Evolutionary conservation across 2,329 filamentous ascomycete species (phyloP).

Genomic region (Xylariaceae sp.): DNA sequence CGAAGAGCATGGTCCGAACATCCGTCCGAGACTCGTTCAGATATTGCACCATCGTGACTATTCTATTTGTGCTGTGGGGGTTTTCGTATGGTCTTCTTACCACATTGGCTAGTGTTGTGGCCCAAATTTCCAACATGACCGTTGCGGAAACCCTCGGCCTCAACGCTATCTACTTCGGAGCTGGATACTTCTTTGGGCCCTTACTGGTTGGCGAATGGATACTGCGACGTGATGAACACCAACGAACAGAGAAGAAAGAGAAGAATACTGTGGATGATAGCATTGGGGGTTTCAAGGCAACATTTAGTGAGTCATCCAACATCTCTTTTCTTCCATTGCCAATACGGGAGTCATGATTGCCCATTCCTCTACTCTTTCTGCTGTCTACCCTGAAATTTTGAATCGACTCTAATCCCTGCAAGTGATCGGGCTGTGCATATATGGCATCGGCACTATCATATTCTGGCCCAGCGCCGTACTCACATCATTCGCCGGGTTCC

Average conservation of each 20-base stretch:
- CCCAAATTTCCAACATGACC: constrained; percentile 59
- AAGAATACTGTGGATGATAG: constrained; percentile 34
- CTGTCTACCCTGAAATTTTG: neutral
- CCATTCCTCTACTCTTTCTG: neutral
- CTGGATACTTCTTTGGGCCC: constrained; percentile 68
- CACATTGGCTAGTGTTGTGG: constrained; percentile 71
- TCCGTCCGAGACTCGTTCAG: constrained; percentile 64
- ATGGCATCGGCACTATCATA: constrained; percentile 75
- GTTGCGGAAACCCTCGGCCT: constrained; percentile 63
- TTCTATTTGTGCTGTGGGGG: constrained; percentile 86
- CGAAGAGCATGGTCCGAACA: constrained; percentile 68
- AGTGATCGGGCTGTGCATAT: constrained; percentile 69
- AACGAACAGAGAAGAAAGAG: constrained; percentile 42
- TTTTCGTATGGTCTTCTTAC: constrained; percentile 87
- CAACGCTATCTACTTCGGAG: constrained; percentile 68
- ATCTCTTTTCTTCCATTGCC: too few species aligned
- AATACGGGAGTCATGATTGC: too few species aligned
- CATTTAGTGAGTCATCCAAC: constrained; percentile 52
- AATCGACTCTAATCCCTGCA: constrained; percentile 7
- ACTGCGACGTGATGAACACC: constrained; percentile 64
- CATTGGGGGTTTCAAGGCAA: constrained; percentile 70
- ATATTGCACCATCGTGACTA: constrained; percentile 71
- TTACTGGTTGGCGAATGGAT: constrained; percentile 68
- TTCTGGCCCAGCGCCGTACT: constrained; percentile 81
- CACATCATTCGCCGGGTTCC: constrained; percentile 73